Evolutionary conservation across 2,329 filamentous ascomycete species (phyloP), one percentile per base, ranked within the genome.

Genomic region (Graphium sp.): DNA sequence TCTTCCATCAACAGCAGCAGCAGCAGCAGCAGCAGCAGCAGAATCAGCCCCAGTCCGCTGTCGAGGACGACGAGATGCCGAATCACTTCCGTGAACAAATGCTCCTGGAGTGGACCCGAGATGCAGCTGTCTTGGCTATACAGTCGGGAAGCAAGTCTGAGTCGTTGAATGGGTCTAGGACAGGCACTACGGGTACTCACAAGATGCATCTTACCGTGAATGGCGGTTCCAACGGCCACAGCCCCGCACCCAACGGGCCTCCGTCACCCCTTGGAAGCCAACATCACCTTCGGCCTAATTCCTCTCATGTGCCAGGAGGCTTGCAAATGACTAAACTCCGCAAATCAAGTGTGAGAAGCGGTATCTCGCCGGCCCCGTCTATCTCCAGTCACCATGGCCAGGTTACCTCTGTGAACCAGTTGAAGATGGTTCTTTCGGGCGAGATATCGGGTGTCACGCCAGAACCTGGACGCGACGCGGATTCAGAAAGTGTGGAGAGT

Each of bases 71-170:
- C 5, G 56, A 62, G 20, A 56, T 93, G 3, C 78, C 83, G 0
- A 48, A 56, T 11, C 61, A 58, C 17, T 68, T 83, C 39, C 72
- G 66, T 37, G 80, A 89, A 35, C 67, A 81, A 38, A 80, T 94
- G 66, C 55, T 83, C 32, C 59, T 67, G 13, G 69, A 80, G 26
- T 94, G 87, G 87, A 77, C 72, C 22, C 74, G 74, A 43, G 84
- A 92, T 14, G 53, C 60, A 10, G 79, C 78, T 18, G 56, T 89
- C 29, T 66, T 74, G 8, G 61, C 68, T 21, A 63, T 81, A 27
- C 71, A 78, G 34, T 70, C 79, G 31, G 67, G 62, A 28, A 74
- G 74, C 40, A 80, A 75, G 40, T 70, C 79, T 1, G 67, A 69
- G 9, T 92, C 83, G 4, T 55, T 91, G 31, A 79, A 61, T 30